Conservation (phyloP, 129 eudicot species). For the Pulicaria dysenterica region DNA sequence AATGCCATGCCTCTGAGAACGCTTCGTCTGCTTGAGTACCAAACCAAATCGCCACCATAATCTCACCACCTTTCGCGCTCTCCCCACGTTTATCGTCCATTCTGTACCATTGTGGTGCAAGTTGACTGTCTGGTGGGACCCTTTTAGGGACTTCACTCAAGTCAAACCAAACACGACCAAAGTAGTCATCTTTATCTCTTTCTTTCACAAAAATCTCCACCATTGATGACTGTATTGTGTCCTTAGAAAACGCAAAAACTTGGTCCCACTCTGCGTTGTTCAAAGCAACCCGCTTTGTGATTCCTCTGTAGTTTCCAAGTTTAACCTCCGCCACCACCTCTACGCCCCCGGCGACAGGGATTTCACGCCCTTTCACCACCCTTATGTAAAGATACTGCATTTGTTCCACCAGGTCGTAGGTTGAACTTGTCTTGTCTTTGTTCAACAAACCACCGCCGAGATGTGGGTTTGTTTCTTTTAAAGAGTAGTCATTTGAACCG, state of each 20-base stretch:
- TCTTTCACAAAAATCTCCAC: slow-evolving; percentile 84
- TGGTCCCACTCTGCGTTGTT: slow-evolving; percentile 85
- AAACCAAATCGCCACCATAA: slow-evolving; percentile 92
- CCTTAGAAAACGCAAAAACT: slow-evolving; percentile 85
- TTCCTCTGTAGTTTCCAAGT: slow-evolving; percentile 88
- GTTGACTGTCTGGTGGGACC: slow-evolving; percentile 90
- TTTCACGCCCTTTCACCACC: slow-evolving; percentile 75
- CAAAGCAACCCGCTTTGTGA: slow-evolving; percentile 63
- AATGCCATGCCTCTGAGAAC: slow-evolving; percentile 96
- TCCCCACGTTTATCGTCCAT: slow-evolving; percentile 94
- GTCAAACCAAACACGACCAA: slow-evolving; percentile 95
- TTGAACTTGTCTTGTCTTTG: slow-evolving; percentile 74
- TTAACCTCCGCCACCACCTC: slow-evolving; percentile 92
- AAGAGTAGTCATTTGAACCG: slow-evolving; percentile 54
- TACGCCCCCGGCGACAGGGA: slow-evolving; percentile 62
- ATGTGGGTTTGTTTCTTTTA: slow-evolving; percentile 86
- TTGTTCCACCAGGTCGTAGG: slow-evolving; percentile 94
- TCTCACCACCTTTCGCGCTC: slow-evolving; percentile 71
- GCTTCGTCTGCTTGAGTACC: slow-evolving; percentile 99
- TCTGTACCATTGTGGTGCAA: slow-evolving; percentile 95
- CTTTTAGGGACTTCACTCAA: slow-evolving; percentile 82
- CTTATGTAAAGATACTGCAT: slow-evolving; percentile 90
- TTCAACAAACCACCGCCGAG: slow-evolving; percentile 72
- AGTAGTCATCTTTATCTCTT: slow-evolving; percentile 71
- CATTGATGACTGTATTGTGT: slow-evolving; percentile 76